Evolutionary conservation across 116 monocot genomes (phyloP).

Genomic region (Posidonia oceanica): DNA sequence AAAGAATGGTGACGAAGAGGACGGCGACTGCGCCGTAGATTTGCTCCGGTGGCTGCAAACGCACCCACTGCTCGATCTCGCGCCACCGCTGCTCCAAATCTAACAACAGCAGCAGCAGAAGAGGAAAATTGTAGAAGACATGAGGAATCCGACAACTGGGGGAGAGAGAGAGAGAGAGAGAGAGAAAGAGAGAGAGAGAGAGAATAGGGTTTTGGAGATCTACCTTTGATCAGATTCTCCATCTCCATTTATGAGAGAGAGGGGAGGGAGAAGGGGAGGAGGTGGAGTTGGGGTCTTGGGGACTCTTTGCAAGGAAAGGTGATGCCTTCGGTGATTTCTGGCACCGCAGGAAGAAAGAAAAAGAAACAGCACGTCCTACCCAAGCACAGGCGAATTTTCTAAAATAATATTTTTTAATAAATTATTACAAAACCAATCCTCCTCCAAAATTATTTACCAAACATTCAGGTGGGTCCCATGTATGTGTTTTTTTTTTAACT

Average conservation of each 20-base stretch:
- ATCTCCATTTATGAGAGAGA: not conserved
- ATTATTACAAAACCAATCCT: no score
- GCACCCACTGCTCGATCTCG: conserved; percentile 29
- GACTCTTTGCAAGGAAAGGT: no score
- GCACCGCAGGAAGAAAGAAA: no score
- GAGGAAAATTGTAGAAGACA: not conserved
- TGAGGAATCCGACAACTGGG: not conserved
- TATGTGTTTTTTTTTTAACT: no score
- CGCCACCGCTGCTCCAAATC: conserved; percentile 9
- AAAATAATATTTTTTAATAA: no score
- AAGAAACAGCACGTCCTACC: no score
- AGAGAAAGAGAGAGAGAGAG: not conserved
- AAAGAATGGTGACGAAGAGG: conserved; percentile 15
- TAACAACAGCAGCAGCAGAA: not conserved
- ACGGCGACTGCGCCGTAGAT: conserved; percentile 28
- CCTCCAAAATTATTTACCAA: no score
- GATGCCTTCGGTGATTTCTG: no score
- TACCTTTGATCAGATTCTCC: not conserved
- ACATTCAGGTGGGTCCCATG: no score
- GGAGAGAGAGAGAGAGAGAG: not conserved
- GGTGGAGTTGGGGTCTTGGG: no score
- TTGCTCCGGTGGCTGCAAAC: conserved; percentile 35
- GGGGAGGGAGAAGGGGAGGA: not conserved
- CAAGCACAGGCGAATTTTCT: no score
- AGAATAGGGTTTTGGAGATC: not conserved